Evolutionary conservation across 2,329 filamentous ascomycete species (phyloP).

Genomic region (Cytospora leucostoma): DNA sequence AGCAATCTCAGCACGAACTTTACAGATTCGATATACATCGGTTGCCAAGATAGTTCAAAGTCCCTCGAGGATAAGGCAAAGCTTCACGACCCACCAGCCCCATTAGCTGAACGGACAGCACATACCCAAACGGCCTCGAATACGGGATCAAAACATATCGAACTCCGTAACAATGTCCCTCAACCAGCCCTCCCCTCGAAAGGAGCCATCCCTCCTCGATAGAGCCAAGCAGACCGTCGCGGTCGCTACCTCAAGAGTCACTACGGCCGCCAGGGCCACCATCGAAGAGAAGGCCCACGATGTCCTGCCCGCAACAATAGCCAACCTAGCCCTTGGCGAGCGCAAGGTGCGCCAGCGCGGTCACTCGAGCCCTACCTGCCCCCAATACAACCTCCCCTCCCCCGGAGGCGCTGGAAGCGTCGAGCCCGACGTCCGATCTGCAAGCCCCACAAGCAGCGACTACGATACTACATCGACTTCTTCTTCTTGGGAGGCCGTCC

Average conservation of each 20-base stretch:
- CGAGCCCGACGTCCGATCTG: neutral
- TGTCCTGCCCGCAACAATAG: neutral
- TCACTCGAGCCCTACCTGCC: neutral
- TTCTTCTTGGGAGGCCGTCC: neutral
- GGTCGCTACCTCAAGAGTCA: neutral
- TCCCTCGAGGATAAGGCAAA: neutral
- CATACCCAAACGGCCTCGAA: neutral
- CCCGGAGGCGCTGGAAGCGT: neutral
- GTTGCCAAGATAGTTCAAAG: neutral
- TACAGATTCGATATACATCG: neutral
- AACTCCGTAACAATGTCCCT: neutral
- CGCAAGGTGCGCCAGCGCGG: neutral
- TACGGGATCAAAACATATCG: neutral
- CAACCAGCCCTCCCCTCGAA: neutral
- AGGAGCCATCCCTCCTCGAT: neutral
- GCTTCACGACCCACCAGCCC: neutral
- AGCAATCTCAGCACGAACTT: neutral
- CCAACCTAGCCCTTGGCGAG: neutral
- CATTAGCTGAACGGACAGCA: neutral
- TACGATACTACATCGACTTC: too few relatives aligned
- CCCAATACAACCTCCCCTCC: neutral
- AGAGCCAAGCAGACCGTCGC: neutral
- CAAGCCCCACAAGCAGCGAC: neutral
- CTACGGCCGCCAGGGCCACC: neutral
- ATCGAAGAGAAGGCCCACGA: neutral